Percentiles rank a stretch among this genome's conserved stretches.
These are phyloP conservation scores for Serendipita sp. DNA, from an alignment of 768 basidiomycete genomes.

Conservation along the genomic window DNA sequence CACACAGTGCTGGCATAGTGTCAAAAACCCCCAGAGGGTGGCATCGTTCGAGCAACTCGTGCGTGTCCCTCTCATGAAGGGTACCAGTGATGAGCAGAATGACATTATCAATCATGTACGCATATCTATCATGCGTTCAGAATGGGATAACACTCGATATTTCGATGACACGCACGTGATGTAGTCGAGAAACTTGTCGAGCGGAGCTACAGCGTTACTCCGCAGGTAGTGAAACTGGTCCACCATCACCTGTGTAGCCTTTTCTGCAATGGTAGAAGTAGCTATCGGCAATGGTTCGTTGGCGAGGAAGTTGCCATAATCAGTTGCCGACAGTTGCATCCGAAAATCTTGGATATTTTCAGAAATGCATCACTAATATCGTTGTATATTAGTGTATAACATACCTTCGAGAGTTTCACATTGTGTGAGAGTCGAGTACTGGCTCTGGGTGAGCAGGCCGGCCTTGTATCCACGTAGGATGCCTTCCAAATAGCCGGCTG, in stretches of 20 bases:
- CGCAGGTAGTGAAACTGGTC: constrained; percentile 94
- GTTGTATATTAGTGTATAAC: constrained; percentile 12
- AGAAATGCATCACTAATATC: background rate
- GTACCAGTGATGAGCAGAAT: constrained; percentile 95
- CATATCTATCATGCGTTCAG: constrained; percentile 43
- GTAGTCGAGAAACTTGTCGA: constrained; percentile 90
- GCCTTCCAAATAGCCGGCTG: constrained; percentile 62
- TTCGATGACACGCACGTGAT: constrained; percentile 61
- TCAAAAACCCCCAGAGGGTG: constrained; percentile 96
- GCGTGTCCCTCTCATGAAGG: constrained; percentile 90
- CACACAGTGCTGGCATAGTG: constrained; percentile 97
- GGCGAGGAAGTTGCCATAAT: constrained; percentile 96
- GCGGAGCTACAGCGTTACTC: constrained; percentile 77
- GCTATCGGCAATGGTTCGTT: constrained; percentile 90
- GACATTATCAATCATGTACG: constrained; percentile 99
- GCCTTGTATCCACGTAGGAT: constrained; percentile 87
- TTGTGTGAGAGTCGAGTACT: constrained; percentile 88
- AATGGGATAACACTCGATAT: constrained; percentile 4
- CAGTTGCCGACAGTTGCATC: constrained; percentile 88
- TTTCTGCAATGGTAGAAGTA: constrained; percentile 91
- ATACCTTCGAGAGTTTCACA: constrained; percentile 94
- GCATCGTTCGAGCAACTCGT: constrained; percentile 90
- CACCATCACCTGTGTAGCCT: constrained; percentile 86
- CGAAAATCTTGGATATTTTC: constrained; percentile 55
- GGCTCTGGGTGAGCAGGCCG: constrained; percentile 73